Percentiles rank a stretch among this genome's conserved stretches.
phyloP scores from a whole-genome alignment of 768 basidiomycete genomes.

The Phaffia australis region DNA sequence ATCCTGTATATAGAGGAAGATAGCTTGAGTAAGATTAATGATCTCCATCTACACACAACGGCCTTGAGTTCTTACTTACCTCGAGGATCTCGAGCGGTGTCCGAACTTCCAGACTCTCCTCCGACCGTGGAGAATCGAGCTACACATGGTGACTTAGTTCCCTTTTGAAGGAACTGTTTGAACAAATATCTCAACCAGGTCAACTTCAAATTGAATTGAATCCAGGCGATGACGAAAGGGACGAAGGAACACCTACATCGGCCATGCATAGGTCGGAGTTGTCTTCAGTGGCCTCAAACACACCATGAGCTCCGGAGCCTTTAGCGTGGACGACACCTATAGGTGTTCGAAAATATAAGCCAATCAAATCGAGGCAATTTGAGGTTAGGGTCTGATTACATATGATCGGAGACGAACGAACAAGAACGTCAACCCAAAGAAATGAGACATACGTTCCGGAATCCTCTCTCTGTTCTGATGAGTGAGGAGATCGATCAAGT shows the following conservation, averaged over 20 bases:
- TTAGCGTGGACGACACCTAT: slow-evolving; percentile 65
- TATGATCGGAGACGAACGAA: background rate
- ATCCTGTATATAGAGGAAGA: slow-evolving; percentile 31
- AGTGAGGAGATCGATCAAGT: slow-evolving; percentile 45
- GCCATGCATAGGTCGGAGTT: slow-evolving; percentile 39
- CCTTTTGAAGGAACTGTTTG: slow-evolving; percentile 23
- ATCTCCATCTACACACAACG: background rate
- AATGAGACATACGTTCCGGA: slow-evolving; percentile 40
- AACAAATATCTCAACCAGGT: slow-evolving; percentile 1
- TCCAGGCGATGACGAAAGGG: slow-evolving; percentile 32
- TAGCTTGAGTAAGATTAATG: background rate
- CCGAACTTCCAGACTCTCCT: slow-evolving; percentile 42
- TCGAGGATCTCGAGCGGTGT: slow-evolving; percentile 38
- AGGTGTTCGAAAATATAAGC: slow-evolving; percentile 29
- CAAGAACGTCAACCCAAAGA: background rate
- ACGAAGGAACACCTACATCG: slow-evolving; percentile 28
- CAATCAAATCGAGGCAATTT: slow-evolving; percentile 57
- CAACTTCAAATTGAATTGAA: slow-evolving; percentile 3
- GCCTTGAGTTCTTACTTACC: background rate
- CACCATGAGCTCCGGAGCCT: slow-evolving; percentile 51
- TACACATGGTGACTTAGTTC: slow-evolving; percentile 25
- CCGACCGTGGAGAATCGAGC: slow-evolving; percentile 43
- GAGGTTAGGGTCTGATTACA: slow-evolving; percentile 53
- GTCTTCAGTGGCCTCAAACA: slow-evolving; percentile 40
- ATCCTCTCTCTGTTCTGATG: slow-evolving; percentile 48